Percentiles rank a stretch among this genome's conserved stretches.
phyloP scores from a whole-genome alignment of 495 filamentous ascomycete species.

The Neurospora sp. region DNA sequence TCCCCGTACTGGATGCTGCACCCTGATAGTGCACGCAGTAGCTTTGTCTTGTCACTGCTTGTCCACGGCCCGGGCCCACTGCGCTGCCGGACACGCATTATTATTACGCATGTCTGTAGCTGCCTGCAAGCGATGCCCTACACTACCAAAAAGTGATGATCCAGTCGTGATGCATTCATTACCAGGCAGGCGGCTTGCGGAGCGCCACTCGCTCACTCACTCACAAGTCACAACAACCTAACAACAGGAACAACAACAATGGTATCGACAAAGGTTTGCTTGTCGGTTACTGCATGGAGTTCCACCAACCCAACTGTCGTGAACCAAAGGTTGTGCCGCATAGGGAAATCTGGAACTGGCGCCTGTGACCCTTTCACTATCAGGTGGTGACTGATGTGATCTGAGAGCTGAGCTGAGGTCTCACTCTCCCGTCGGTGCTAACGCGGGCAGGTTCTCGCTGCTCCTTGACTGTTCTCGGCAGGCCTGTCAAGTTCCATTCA shows the following conservation, averaged over 20 bases:
- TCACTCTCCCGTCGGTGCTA: neutral
- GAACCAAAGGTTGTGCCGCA: neutral
- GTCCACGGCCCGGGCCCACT: neutral
- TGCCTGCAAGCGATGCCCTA: neutral
- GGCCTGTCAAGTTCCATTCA: neutral
- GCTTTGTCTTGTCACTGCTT: neutral
- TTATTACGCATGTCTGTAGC: neutral
- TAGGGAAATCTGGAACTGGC: neutral
- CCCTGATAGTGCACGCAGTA: neutral
- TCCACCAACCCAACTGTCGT: neutral
- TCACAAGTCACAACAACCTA: neutral
- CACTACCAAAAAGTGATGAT: neutral
- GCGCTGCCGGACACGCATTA: neutral
- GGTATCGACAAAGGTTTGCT: neutral
- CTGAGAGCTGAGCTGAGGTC: neutral
- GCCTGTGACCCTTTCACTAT: neutral
- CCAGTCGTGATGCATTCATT: neutral
- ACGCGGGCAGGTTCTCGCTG: neutral
- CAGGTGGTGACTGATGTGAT: neutral
- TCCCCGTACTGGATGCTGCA: neutral
- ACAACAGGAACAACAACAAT: neutral
- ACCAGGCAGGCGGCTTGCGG: neutral
- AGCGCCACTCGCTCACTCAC: neutral
- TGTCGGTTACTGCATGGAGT: neutral
- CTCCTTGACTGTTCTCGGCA: neutral